Percentiles rank a stretch among this genome's conserved stretches.
Conservation (phyloP, 768 basidiomycete species). For the Psilocybe cyanescens region DNA sequence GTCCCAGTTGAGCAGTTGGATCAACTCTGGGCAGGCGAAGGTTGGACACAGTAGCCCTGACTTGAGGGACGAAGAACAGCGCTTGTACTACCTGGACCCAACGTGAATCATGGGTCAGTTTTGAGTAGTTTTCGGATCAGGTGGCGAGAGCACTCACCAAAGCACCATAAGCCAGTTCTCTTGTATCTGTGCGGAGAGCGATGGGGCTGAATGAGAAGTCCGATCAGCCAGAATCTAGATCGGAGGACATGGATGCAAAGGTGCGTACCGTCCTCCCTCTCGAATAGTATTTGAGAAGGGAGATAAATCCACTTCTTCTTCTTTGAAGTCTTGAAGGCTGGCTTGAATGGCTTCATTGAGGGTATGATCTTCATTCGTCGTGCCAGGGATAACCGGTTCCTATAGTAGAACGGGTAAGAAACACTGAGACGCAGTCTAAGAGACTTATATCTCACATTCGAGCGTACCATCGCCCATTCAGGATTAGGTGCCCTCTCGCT, state of each 20-base stretch:
- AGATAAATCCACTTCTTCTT: constrained; percentile 48
- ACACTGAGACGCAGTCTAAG: constrained; percentile 6
- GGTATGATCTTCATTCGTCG: constrained; percentile 60
- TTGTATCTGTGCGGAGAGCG: constrained; percentile 60
- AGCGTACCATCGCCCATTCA: constrained; percentile 71
- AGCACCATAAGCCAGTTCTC: constrained; percentile 59
- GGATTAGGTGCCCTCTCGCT: constrained; percentile 65
- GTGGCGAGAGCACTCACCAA: constrained; percentile 42
- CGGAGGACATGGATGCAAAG: neutral
- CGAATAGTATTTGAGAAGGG: constrained; percentile 57
- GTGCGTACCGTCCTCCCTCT: constrained; percentile 60
- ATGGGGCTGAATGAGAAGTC: constrained; percentile 55
- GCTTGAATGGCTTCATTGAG: constrained; percentile 75
- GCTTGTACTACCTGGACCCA: constrained; percentile 51
- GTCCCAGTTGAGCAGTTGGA: constrained; percentile 20
- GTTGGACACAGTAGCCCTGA: constrained; percentile 47
- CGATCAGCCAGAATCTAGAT: neutral
- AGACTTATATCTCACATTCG: constrained; percentile 50
- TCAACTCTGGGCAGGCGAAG: constrained; percentile 34
- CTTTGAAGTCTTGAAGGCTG: constrained; percentile 62
- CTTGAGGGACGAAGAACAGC: constrained; percentile 73
- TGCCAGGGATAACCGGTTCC: constrained; percentile 34
- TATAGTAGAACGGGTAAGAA: constrained; percentile 16
- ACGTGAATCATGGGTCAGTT: neutral
- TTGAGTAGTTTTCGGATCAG: neutral